phyloP scores from a whole-genome alignment of 23 red algal species.

The Gracilariopsis chorda region DNA sequence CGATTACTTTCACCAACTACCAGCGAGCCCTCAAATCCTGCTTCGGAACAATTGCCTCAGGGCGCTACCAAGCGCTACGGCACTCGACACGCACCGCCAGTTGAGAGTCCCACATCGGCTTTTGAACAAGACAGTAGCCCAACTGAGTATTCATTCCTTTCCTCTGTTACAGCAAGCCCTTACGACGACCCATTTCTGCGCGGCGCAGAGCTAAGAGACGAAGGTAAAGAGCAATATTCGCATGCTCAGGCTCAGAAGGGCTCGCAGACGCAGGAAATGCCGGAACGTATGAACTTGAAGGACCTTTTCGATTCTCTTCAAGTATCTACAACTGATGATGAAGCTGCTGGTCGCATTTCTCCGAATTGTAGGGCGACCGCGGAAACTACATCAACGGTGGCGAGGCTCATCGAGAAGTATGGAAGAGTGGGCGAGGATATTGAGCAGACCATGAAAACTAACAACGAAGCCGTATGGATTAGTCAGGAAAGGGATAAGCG shows the following conservation, averaged over 20 bases:
- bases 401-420: slow-evolving; percentile 2
- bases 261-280: neutral
- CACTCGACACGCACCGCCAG: neutral
- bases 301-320: slow-evolving; percentile 31
- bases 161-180: neutral
- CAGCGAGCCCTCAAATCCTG: neutral
- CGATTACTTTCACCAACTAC: neutral
- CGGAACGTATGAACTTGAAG: slow-evolving; percentile 50
- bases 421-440: neutral
- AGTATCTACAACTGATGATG: neutral
- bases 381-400: neutral
- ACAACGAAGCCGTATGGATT: neutral
- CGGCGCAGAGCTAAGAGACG: neutral
- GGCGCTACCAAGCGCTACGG: neutral
- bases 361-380: neutral
- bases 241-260: neutral
- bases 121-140: neutral
- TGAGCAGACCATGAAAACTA: neutral
- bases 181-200: neutral
- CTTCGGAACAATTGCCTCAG: neutral
- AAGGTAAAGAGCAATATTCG: neutral
- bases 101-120: neutral
- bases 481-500: neutral
- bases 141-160: neutral
- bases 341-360: neutral